These are phyloP conservation scores for Dendrocalamus sinicus DNA, from an alignment of 176 grass and related monocot species.

Conservation along the genomic window DNA sequence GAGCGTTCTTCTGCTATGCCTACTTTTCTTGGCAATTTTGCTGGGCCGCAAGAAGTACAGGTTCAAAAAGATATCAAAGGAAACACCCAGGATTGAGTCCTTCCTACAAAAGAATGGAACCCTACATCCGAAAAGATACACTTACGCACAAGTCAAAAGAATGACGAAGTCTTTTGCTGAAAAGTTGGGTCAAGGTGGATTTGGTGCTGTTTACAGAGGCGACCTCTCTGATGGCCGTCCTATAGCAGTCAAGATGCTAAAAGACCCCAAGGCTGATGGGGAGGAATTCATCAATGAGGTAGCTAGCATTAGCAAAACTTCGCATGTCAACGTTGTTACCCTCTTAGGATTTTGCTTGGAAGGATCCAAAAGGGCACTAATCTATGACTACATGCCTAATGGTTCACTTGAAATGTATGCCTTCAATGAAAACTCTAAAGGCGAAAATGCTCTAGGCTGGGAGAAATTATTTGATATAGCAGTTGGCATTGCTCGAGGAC, in stretches of 20 bases:
- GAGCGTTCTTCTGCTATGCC: background rate
- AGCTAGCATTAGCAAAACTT: constrained; percentile 48
- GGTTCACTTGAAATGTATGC: constrained; percentile 46
- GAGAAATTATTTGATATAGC: constrained; percentile 54
- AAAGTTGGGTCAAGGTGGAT: constrained; percentile 60
- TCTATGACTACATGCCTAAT: constrained; percentile 58
- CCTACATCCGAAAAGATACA: constrained; percentile 39
- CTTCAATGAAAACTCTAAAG: background rate
- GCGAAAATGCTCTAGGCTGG: constrained; percentile 22
- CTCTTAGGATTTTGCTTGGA: constrained; percentile 51
- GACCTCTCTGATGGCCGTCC: background rate
- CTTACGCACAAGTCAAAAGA: constrained; percentile 50
- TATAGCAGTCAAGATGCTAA: constrained; percentile 49
- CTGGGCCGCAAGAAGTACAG: constrained; percentile 4
- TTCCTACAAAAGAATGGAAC: constrained; percentile 45
- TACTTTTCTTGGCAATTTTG: background rate
- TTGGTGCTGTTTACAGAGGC: constrained; percentile 50
- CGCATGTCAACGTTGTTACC: constrained; percentile 53
- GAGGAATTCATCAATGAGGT: constrained; percentile 61
- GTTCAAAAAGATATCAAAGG: background rate
- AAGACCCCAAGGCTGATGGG: constrained; percentile 26
- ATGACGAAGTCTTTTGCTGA: constrained; percentile 46
- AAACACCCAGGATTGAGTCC: background rate
- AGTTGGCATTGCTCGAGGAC: constrained; percentile 54
- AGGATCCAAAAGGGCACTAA: constrained; percentile 47